Conservation (phyloP, 495 filamentous ascomycete genomes). For the Hyaloscypha hepaticicola region DNA sequence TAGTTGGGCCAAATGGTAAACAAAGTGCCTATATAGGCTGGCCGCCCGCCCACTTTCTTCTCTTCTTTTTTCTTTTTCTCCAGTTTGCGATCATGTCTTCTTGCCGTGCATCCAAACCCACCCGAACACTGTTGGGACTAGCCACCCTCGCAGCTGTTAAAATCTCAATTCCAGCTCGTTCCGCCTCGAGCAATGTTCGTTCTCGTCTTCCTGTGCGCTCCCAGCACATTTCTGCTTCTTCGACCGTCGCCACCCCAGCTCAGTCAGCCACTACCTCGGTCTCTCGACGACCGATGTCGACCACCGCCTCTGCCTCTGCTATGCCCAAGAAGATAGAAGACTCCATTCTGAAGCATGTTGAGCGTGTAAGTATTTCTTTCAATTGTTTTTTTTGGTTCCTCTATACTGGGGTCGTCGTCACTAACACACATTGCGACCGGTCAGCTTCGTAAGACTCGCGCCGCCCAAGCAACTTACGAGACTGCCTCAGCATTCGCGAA, state of each 20-base stretch:
- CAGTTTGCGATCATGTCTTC: not conserved
- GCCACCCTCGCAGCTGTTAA: not conserved
- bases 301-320: not conserved
- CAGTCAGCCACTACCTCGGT: not conserved
- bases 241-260: not conserved
- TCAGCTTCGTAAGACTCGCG: constrained; percentile 5
- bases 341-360: not conserved
- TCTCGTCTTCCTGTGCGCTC: not conserved
- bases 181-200: not conserved
- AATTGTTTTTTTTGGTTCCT: not conserved
- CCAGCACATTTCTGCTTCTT: not conserved
- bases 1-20: too few species aligned
- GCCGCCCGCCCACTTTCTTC: too few species aligned
- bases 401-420: not conserved
- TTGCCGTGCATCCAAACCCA: not conserved
- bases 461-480: not conserved
- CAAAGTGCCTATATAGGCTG: too few species aligned
- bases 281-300: not conserved
- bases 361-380: not conserved
- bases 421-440: not conserved
- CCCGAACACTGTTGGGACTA: not conserved
- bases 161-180: not conserved
- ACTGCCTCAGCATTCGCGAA: not conserved
- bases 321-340: not conserved
- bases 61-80: not conserved